Evolutionary conservation across 768 basidiomycete genomes (phyloP), one percentile per base, ranked within the genome.

Genomic region (Mycena albidolilacea): DNA sequence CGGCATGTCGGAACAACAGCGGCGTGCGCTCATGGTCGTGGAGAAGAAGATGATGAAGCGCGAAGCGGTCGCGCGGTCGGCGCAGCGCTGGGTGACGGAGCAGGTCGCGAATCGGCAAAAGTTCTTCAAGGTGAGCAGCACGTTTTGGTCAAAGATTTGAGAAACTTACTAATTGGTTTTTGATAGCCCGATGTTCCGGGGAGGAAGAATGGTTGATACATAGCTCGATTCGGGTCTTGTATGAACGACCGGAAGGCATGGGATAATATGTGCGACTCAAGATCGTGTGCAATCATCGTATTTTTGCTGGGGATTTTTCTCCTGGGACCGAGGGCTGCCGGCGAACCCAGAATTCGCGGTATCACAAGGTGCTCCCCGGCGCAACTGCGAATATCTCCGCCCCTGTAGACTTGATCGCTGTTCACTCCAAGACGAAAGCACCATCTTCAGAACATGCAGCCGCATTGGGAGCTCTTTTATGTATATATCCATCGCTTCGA

Each of bases 1-100:
- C 23, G 57, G 57, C 57, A 38, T 58, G 57, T 58, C 57, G 57
- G 57, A 58, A 35, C 57, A 58, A 38, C 57, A 58, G 37, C 57
- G 57, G 57, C 57, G 57, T 38, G 57, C 57, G 57, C 57, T 58
- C 37, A 38, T 38, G 57, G 57, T 58, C 12, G 57, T 58, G 57
- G 57, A 58, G 37, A 58, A 58, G 57, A 58, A 58, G 37, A 58
- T 58, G 57, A 58, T 58, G 57, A 58, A 58, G 57, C 57, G 57
- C 57, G 57, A 58, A 38, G 57, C 57, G 57, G 57, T 58, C 57
- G 57, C 57, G 23, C 57, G 57, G 30, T 58, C 57, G 57, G 57
- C 57, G 57, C 57, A 58, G 57, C 57, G 57, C 30, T 58, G 57
- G 57, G 57, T 35, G 57, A 58, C 57, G 23, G 57, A 58, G 57